These are phyloP conservation scores for Thraustochytrium striatum DNA, from an alignment of 352 stramenopile species.

Conservation along the genomic window DNA sequence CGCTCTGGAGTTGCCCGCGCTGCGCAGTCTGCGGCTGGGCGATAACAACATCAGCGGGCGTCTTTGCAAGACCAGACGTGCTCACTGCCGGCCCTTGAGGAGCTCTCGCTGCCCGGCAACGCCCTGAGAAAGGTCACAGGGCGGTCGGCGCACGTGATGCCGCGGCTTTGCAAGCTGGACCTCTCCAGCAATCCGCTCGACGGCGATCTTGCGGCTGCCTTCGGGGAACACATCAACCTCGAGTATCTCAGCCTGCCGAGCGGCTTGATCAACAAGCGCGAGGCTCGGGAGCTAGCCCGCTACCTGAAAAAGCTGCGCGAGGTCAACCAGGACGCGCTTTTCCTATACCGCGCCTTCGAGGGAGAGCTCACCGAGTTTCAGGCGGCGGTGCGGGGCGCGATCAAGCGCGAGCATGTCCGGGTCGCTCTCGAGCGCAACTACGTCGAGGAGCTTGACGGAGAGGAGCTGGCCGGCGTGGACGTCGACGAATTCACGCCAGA, in stretches of 20 bases:
- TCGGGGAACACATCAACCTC: not conserved
- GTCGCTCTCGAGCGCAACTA: not conserved
- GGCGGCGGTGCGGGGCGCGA: not conserved
- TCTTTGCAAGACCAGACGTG: not conserved
- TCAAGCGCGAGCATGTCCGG: not conserved
- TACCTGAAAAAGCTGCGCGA: not conserved
- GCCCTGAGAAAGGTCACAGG: not conserved
- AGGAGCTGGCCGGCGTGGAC: not conserved
- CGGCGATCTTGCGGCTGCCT: not conserved
- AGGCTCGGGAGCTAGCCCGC: not conserved
- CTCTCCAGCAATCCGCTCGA: not conserved
- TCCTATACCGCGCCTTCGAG: not conserved
- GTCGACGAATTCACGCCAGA: not conserved
- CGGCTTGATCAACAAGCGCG: too few species aligned
- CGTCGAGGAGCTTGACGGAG: not conserved
- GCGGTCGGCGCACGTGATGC: not conserved
- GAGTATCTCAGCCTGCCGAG: too few species aligned
- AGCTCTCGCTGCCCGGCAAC: not conserved
- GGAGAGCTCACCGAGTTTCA: not conserved
- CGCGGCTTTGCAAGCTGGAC: not conserved
- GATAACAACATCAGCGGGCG: not conserved
- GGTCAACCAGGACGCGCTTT: not conserved
- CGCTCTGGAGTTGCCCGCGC: not conserved
- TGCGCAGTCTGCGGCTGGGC: not conserved
- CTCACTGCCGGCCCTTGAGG: not conserved